Evolutionary conservation across 352 stramenopile species (phyloP), one percentile per base, ranked within the genome.

Genomic region (Phytophthora podocarpi): DNA sequence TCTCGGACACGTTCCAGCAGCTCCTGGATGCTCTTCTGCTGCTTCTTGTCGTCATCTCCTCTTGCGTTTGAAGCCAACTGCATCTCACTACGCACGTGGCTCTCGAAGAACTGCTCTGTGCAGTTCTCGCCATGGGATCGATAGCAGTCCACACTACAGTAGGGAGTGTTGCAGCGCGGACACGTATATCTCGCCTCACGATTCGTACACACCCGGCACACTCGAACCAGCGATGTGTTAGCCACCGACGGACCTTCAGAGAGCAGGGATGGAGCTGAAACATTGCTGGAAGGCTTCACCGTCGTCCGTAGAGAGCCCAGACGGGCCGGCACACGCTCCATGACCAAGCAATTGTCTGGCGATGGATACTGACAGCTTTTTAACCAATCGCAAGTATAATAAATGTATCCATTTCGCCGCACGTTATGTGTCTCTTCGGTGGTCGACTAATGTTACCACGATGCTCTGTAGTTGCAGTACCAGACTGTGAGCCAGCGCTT

Each of bases 141-240:
- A 66, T 92, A 96, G 76, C 87, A 96, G 20, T 63, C 40, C 8
- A 91, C 82, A 50, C 80, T 83, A 62, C 87, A 96, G 67, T 95
- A 96, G 6, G 82, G 72, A 40, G 70, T 62, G 26, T 90, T 90
- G 70, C 87, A 96, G 5, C 83, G 82, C 18, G 87, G 87, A 77
- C 87, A 96, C 11, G 80, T 91, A 76, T 96, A 96, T 41, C 83
- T 78, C 24, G 83, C 72, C 37, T 79, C 62, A 20, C 74, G 69
- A 10, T 58, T 70, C 27, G 74, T 75, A 51, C 85, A 95, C n/a
- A 93, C 71, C 32, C 75, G 79, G 27, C 85, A 95, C 0, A 95
- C 67, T 45, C 83, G 83, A 51, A 41, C 67, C 15, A 70, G 34
- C 13, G 78, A 85, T 10, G 67, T 50, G 32, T 66, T 67, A 40